Evolutionary conservation across 2,329 filamentous ascomycete species (phyloP).

Genomic region (Pyrenophora graminea): DNA sequence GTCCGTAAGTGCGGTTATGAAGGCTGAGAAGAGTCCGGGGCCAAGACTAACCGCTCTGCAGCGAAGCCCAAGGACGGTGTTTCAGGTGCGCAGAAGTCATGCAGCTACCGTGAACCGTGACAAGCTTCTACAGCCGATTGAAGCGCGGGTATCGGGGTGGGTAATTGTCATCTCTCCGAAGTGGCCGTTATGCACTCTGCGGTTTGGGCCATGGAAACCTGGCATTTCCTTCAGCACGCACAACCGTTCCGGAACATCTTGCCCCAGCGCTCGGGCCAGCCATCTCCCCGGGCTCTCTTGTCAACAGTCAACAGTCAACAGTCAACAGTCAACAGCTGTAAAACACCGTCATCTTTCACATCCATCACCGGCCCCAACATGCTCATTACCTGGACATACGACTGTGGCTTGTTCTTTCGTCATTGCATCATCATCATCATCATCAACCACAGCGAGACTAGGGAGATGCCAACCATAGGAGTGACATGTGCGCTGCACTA

Average conservation of each 20-base stretch:
- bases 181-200: conserved; percentile 14
- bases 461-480: neutral
- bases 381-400: neutral
- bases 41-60: conserved; percentile 17
- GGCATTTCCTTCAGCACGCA: conserved; percentile 4
- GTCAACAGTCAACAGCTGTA: too few relatives aligned
- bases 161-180: conserved; percentile 11
- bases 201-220: conserved; percentile 10
- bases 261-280: conserved; percentile 4
- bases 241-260: conserved; percentile 12
- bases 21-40: conserved; percentile 8
- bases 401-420: neutral
- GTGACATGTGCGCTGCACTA: neutral
- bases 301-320: too few relatives aligned
- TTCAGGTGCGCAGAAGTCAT: conserved; percentile 25
- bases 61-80: conserved; percentile 19
- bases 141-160: conserved; percentile 12
- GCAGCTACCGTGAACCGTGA: conserved; percentile 19
- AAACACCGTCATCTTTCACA: neutral
- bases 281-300: too few relatives aligned
- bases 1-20: conserved; percentile 23
- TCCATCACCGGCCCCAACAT: neutral
- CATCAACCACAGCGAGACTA: neutral
- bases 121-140: conserved; percentile 15
- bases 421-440: neutral